Conservation (phyloP, 306 rosid species). For the Glycine soja region DNA sequence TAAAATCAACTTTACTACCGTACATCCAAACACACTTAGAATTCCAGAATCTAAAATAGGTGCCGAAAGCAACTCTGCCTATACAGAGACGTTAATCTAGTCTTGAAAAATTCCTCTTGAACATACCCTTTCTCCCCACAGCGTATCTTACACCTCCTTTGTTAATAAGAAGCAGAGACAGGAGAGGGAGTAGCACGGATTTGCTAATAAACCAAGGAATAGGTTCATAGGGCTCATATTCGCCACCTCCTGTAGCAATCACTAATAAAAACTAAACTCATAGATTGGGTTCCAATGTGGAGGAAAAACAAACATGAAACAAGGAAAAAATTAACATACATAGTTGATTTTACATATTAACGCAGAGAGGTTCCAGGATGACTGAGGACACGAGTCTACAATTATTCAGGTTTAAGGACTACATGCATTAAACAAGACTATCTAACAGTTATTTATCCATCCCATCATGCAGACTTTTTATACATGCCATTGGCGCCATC, state of each 20-base stretch:
- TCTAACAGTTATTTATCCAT: conserved; percentile 20
- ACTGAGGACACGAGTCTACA: conserved; percentile 25
- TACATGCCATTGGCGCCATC: conserved; percentile 43
- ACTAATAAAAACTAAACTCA: not conserved
- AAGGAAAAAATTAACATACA: not conserved
- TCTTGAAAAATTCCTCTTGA: no score
- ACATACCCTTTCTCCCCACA: no score
- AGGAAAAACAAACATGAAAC: not conserved
- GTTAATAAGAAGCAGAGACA: no score
- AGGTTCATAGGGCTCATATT: no score
- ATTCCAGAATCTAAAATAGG: no score
- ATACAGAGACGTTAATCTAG: no score
- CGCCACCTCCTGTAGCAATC: not conserved
- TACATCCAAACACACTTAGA: no score
- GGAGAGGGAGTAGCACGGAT: no score
- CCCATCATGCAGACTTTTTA: conserved; percentile 39
- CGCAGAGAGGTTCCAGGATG: conserved; percentile 18
- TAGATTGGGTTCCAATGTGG: not conserved
- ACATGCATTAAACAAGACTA: conserved; percentile 41
- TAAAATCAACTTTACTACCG: no score
- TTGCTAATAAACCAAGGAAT: no score
- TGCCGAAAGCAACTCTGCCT: no score
- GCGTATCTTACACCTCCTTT: no score
- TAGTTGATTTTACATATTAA: conserved; percentile 35
- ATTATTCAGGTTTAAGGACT: conserved; percentile 42